Conservation (phyloP, 257 asterid genomes). For the Penstemon barbatus region DNA sequence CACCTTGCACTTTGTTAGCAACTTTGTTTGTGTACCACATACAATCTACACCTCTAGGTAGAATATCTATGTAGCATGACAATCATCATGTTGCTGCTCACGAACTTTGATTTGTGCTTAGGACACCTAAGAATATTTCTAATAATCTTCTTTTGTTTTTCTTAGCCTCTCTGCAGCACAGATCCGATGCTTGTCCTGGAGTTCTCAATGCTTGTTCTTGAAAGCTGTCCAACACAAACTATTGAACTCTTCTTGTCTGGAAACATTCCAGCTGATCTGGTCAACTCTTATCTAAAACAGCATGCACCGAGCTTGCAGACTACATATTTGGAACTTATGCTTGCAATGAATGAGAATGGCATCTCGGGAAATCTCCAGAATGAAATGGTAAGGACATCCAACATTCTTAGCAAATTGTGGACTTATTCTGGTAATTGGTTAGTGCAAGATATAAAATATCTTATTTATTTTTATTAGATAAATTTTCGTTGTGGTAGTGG, state of each 20-base stretch:
- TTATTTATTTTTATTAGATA: not conserved
- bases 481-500: not conserved
- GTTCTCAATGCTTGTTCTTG: slow-evolving; percentile 91
- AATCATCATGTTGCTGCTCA: slow-evolving; percentile 30
- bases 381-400: slow-evolving; percentile 77
- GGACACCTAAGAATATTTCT: slow-evolving; percentile 11
- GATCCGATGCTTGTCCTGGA: slow-evolving; percentile 97
- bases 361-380: slow-evolving; percentile 91
- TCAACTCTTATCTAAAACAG: slow-evolving; percentile 87
- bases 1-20: not conserved
- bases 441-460: slow-evolving; percentile 1
- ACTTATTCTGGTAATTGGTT: slow-evolving; percentile 10
- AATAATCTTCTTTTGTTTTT: slow-evolving; percentile 25
- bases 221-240: slow-evolving; percentile 88
- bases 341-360: slow-evolving; percentile 81
- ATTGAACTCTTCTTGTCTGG: slow-evolving; percentile 95
- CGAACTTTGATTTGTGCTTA: slow-evolving; percentile 15
- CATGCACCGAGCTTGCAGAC: slow-evolving; percentile 96
- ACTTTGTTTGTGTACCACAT: slow-evolving; percentile 15
- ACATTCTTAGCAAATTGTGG: slow-evolving; percentile 28
- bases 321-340: slow-evolving; percentile 90
- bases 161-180: slow-evolving; percentile 86
- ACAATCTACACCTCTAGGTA: slow-evolving; percentile 9
- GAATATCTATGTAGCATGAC: slow-evolving; percentile 5
- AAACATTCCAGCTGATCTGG: slow-evolving; percentile 92